Evolutionary conservation across 306 rosid species (phyloP).

Genomic region (Ceratonia siliqua): DNA sequence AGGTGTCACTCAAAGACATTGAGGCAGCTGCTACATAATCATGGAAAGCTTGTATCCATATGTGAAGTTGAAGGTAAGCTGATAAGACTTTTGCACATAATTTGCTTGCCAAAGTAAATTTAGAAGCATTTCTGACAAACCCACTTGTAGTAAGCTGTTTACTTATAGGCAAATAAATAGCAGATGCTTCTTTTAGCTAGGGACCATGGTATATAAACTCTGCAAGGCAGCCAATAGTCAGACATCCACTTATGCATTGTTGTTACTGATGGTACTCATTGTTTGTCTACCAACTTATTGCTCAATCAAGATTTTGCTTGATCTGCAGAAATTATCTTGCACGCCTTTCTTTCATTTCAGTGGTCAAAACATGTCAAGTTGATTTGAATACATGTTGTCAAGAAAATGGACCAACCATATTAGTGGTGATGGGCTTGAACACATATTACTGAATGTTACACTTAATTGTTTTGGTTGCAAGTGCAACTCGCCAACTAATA

Average conservation of each 20-base stretch:
- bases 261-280: conserved; percentile 15
- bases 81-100: conserved; percentile 26
- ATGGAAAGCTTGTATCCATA: conserved; percentile 92
- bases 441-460: background rate
- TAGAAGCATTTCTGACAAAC: conserved; percentile 8
- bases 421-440: background rate
- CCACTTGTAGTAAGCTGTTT: conserved; percentile 18
- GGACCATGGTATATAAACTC: background rate
- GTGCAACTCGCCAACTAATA: background rate
- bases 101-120: conserved; percentile 19
- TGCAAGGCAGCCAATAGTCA: background rate
- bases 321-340: conserved; percentile 11
- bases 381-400: background rate
- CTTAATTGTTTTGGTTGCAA: conserved; percentile 1
- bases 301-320: background rate
- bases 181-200: conserved; percentile 23
- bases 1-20: conserved; percentile 93
- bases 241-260: background rate
- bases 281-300: background rate
- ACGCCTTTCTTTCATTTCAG: background rate
- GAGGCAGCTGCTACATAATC: conserved; percentile 74
- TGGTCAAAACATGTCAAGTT: conserved; percentile 19
- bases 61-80: conserved; percentile 85
- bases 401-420: conserved; percentile 7
- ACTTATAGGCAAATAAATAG: background rate